phyloP scores from a whole-genome alignment of 768 basidiomycete genomes.

The Hortiboletus flavorubellus region DNA sequence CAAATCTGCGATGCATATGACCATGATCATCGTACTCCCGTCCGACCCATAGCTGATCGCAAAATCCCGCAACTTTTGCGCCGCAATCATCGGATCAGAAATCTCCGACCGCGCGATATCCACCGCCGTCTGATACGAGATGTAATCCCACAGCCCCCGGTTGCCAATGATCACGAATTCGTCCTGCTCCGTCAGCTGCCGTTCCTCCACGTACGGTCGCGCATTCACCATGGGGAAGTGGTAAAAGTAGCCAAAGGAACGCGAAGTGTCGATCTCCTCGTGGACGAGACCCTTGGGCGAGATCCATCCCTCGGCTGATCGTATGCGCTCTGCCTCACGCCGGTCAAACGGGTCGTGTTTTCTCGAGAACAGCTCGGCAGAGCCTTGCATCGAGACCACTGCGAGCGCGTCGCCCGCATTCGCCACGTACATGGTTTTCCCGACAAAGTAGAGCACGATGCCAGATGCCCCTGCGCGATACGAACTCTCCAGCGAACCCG shows the following conservation, averaged over 20 bases:
- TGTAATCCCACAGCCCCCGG: constrained; percentile 88
- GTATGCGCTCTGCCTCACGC: constrained; percentile 80
- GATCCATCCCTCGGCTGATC: constrained; percentile 91
- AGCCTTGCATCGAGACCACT: constrained; percentile 76
- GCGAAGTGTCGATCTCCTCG: constrained; percentile 87
- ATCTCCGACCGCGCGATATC: constrained; percentile 83
- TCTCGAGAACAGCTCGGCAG: constrained; percentile 67
- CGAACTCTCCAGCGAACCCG: constrained; percentile 41
- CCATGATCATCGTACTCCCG: constrained; percentile 97
- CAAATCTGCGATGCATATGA: constrained; percentile 77
- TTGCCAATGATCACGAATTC: constrained; percentile 98
- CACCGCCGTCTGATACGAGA: constrained; percentile 93
- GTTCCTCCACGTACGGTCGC: constrained; percentile 69
- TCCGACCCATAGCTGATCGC: constrained; percentile 96
- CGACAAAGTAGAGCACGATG: constrained; percentile 80
- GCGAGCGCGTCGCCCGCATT: constrained; percentile 89
- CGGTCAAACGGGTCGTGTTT: constrained; percentile 91
- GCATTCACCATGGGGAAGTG: constrained; percentile 89
- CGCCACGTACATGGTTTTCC: constrained; percentile 80
- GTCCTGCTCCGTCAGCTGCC: constrained; percentile 75
- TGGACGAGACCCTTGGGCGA: constrained; percentile 88
- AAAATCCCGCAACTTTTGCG: constrained; percentile 94
- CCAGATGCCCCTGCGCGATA: constrained; percentile 76
- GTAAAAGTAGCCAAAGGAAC: constrained; percentile 91
- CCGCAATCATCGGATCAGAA: constrained; percentile 80